Conservation (phyloP, 2,329 filamentous ascomycete genomes). For the Fonsecaea monophora region DNA sequence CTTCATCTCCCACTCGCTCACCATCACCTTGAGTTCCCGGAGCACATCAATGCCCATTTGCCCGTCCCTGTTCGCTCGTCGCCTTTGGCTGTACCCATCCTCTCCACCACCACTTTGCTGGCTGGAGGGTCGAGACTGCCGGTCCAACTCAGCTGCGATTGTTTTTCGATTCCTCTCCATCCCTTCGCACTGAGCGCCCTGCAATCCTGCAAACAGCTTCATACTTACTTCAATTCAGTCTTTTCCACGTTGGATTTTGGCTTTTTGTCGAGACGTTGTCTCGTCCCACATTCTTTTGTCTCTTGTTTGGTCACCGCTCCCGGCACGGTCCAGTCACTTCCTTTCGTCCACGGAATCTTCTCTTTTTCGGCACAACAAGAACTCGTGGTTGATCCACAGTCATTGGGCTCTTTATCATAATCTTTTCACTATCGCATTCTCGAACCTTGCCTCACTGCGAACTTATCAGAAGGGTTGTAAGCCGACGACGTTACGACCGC, state of each 20-base stretch:
- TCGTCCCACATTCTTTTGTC: conserved; percentile 35
- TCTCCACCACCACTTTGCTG: conserved; percentile 9
- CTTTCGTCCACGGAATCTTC: conserved; percentile 16
- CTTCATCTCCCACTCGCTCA: conserved; percentile 31
- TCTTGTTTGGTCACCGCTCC: conserved; percentile 27
- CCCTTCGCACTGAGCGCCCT: conserved; percentile 18
- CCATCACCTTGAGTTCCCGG: background rate
- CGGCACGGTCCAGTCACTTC: conserved; percentile 19
- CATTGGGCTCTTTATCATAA: conserved; percentile 10
- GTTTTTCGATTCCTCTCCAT: conserved; percentile 14
- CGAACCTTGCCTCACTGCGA: background rate
- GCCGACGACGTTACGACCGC: background rate
- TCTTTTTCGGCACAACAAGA: conserved; percentile 12
- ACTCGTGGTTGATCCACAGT: conserved; percentile 10
- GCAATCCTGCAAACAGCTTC: conserved; percentile 11
- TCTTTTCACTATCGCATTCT: background rate
- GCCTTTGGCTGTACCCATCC: conserved; percentile 13
- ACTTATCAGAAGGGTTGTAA: background rate
- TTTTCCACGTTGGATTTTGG: conserved; percentile 18
- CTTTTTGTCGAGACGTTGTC: conserved; percentile 22
- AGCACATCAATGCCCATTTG: conserved; percentile 11
- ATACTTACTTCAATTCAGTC: conserved; percentile 31
- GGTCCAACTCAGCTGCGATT: conserved; percentile 14
- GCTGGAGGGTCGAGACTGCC: conserved; percentile 29
- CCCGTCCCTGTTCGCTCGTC: conserved; percentile 1